Conservation (phyloP, 106 monocot species). For the Acorus gramineus region DNA sequence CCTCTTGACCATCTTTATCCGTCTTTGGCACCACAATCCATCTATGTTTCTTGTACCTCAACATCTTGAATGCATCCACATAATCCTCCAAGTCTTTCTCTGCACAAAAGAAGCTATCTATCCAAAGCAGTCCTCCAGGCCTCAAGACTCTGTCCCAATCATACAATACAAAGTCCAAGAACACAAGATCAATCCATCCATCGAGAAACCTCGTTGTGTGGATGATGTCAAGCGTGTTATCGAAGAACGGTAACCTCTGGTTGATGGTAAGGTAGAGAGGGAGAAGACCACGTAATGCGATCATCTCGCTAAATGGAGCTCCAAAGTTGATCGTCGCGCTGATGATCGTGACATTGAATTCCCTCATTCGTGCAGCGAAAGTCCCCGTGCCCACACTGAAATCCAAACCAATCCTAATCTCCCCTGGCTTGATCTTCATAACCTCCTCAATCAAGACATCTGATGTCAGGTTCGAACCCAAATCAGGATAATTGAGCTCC, state of each 20-base stretch:
- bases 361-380: conserved; percentile 59
- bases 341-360: conserved; percentile 34
- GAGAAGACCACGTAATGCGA: conserved; percentile 57
- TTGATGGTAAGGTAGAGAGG: conserved; percentile 59
- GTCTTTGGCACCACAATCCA: conserved; percentile 63
- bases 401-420: conserved; percentile 51
- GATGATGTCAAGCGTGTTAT: conserved; percentile 68
- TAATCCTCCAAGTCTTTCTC: conserved; percentile 54
- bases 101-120: conserved; percentile 64
- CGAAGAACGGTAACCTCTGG: conserved; percentile 74
- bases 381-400: conserved; percentile 73
- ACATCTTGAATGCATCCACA: conserved; percentile 43
- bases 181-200: conserved; percentile 62
- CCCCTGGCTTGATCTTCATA: conserved; percentile 36
- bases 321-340: conserved; percentile 55
- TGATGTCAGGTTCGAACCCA: conserved; percentile 12
- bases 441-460: conserved; percentile 47
- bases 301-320: conserved; percentile 62
- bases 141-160: conserved; percentile 75
- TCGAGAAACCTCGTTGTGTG: conserved; percentile 68
- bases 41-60: conserved; percentile 58
- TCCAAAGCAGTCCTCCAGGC: conserved; percentile 66
- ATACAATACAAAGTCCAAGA: conserved; percentile 60
- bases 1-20: conserved; percentile 50
- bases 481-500: conserved; percentile 4